phyloP scores from a whole-genome alignment of 1,139 yeast genomes.

The Sugiyamaella xylanicola region DNA sequence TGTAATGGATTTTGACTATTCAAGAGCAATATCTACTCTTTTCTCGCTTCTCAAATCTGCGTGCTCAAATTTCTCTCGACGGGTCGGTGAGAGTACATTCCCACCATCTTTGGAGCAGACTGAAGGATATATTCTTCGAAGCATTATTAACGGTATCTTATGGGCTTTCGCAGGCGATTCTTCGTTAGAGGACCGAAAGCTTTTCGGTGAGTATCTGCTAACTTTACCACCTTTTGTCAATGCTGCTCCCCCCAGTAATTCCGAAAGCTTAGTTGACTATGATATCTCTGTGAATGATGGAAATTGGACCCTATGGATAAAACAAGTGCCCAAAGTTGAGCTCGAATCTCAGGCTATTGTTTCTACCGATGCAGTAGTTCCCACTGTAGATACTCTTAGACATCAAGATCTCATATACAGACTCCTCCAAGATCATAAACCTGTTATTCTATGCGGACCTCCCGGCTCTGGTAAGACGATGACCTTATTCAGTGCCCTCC shows the following conservation, averaged over 20 bases:
- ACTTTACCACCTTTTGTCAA: slow-evolving; percentile 33
- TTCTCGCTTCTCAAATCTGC: slow-evolving; percentile 39
- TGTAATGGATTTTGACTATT: slow-evolving; percentile 54
- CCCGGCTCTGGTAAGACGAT: slow-evolving; percentile 98
- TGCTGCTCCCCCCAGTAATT: slow-evolving; percentile 23
- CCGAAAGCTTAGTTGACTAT: slow-evolving; percentile 45
- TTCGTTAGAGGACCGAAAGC: slow-evolving; percentile 44
- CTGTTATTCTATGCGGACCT: slow-evolving; percentile 86
- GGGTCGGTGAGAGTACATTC: slow-evolving; percentile 26
- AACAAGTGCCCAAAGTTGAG: slow-evolving; percentile 50
- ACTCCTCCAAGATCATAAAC: slow-evolving; percentile 57
- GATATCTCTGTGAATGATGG: slow-evolving; percentile 51
- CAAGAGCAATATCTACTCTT: slow-evolving; percentile 48
- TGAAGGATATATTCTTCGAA: slow-evolving; percentile 43
- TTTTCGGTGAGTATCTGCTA: slow-evolving; percentile 46
- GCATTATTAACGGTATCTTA: slow-evolving; percentile 50
- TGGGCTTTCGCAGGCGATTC: slow-evolving; percentile 79
- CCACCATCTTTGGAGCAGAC: slow-evolving; percentile 35
- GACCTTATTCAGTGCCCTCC: slow-evolving; percentile 74
- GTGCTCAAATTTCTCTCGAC: slow-evolving; percentile 28
- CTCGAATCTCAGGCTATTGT: slow-evolving; percentile 67
- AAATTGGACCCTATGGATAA: slow-evolving; percentile 53
- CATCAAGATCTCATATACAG: slow-evolving; percentile 65
- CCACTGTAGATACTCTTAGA: slow-evolving; percentile 75
- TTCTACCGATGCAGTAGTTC: slow-evolving; percentile 66